Base-by-base conservation (phyloP, 148 eudicot species). In the Cornus florida region DNA sequence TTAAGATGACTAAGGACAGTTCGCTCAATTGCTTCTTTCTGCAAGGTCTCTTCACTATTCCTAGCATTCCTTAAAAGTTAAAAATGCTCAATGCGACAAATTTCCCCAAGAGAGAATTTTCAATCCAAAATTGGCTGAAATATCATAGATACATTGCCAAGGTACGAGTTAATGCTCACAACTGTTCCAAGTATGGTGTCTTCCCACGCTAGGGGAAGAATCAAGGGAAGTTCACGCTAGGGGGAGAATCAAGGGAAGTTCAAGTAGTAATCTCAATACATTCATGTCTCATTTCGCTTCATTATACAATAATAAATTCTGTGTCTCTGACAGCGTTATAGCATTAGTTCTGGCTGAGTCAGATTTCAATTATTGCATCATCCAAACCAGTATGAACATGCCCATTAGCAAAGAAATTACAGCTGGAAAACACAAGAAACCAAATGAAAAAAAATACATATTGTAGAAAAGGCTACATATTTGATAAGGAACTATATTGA, bases 21-120 rank as follows among this genome's bases (percentile, higher is more conserved):
- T 86, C 99, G 92, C 83, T 96, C 95, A 86, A 96, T 86, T 71
- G 99, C 99, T 86, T 95, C 99, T 85, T 86, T 93, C 78, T 98
- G 87, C 84, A 96, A 89, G 48, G 98, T 96, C 80, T 93, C 99
- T 83, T 96, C 98, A 83, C 99, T 96, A 66, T 93, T 96, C 82
- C 98, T 90, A 50, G 99, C 99, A 87, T 96, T 93, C 87, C 86
- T 93, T 83, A 28, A 1, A 28, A 28, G 28, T 28, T 28, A 96
- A 69, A 77, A 93, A 96, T 68, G 97, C 89, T 76, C 88, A 93
- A 83, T 96, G 98, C 76, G 97, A 96, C 79, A 93, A 62, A 82
- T 93, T 95, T 68, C 88, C 93, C 90, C 99, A 92, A 53, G 64
- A 86, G 23, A 69, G 84, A 69, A 74, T 69, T 75, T 19, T 59